Conservation (phyloP, 192 early-diverging fungal species). For the Lunasporangiospora selenospora region DNA sequence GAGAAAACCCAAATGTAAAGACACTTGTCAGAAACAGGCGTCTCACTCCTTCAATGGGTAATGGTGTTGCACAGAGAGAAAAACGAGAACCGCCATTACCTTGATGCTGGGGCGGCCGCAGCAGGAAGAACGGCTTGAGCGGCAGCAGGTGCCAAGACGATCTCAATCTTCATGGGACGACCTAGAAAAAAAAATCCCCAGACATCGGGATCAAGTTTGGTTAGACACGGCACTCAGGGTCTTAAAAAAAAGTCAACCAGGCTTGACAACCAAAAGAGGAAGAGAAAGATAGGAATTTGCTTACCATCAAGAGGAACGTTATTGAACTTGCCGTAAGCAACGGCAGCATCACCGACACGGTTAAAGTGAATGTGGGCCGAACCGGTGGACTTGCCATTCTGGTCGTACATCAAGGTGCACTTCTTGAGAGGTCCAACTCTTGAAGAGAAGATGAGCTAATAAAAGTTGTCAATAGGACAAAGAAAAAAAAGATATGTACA, state of each 20-base stretch:
- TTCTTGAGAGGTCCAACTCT: constrained; percentile 57
- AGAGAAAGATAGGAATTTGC: background rate
- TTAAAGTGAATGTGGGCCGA: constrained; percentile 54
- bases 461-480: background rate
- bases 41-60: background rate
- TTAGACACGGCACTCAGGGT: background rate
- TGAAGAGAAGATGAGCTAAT: constrained; percentile 48
- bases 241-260: background rate
- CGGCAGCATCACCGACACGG: constrained; percentile 52
- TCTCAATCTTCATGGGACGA: constrained; percentile 54
- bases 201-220: background rate
- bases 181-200: constrained; percentile 16
- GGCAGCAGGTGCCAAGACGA: constrained; percentile 49
- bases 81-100: background rate
- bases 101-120: constrained; percentile 12
- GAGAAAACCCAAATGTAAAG: background rate
- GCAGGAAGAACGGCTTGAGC: constrained; percentile 41
- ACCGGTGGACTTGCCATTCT: constrained; percentile 58
- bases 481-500: background rate
- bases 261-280: too few relatives aligned
- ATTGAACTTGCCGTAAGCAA: constrained; percentile 56
- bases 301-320: constrained; percentile 58
- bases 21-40: background rate
- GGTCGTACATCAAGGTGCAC: constrained; percentile 58
- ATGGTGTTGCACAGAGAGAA: background rate